Percentiles rank a stretch among this genome's conserved stretches.
Evolutionary conservation across 495 filamentous ascomycete genomes (phyloP).

Genomic region (Aspergillus funiculosus): DNA sequence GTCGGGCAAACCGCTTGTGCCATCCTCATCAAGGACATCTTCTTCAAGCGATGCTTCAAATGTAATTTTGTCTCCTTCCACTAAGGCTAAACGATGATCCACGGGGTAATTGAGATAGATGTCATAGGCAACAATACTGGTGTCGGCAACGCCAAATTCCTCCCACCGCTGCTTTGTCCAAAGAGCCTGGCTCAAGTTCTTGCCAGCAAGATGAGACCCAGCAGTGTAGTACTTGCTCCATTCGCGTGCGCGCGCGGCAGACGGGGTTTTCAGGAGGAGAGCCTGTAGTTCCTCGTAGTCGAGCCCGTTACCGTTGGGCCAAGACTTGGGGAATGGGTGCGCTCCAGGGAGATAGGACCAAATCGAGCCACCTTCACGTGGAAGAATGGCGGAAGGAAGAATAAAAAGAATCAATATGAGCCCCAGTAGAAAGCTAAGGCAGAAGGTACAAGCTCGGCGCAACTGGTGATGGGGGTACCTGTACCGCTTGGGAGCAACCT

Average conservation of each 20-base stretch:
- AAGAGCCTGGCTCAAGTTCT: conserved; percentile 77
- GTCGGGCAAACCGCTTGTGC: conserved; percentile 63
- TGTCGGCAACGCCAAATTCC: conserved; percentile 70
- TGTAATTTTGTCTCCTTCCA: conserved; percentile 58
- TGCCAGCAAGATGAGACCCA: conserved; percentile 82
- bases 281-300: conserved; percentile 62
- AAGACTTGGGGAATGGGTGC: conserved; percentile 34
- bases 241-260: conserved; percentile 59
- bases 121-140: conserved; percentile 74
- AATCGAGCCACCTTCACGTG: conserved; percentile 35
- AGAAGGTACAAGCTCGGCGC: conserved; percentile 67
- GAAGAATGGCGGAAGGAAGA: conserved; percentile 37
- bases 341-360: conserved; percentile 41
- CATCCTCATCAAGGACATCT: conserved; percentile 79
- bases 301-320: conserved; percentile 47
- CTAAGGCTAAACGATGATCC: conserved; percentile 69
- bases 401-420: conserved; percentile 58
- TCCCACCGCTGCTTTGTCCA: conserved; percentile 87
- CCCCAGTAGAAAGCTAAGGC: conserved; percentile 51
- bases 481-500: conserved; percentile 42
- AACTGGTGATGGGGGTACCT: conserved; percentile 64
- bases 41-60: conserved; percentile 82
- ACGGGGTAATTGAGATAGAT: conserved; percentile 87
- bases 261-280: conserved; percentile 67
- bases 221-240: conserved; percentile 91